phyloP scores from a whole-genome alignment of 768 basidiomycete genomes.

The Pleurotus sapidus region DNA sequence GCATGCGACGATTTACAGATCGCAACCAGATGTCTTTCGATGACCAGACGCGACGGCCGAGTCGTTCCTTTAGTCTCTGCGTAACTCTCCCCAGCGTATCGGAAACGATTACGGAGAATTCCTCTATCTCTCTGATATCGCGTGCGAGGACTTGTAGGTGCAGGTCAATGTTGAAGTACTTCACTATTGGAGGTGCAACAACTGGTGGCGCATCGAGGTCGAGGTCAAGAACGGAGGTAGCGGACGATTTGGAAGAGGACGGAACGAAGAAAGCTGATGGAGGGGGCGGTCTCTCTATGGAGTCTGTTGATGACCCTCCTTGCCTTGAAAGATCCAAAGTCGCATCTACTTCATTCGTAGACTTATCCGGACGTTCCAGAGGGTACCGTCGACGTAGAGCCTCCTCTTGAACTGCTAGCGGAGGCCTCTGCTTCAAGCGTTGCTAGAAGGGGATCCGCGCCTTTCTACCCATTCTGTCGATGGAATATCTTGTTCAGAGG shows the following conservation, averaged over 20 bases:
- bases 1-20: constrained; percentile 19
- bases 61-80: constrained; percentile 67
- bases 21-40: constrained; percentile 53
- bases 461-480: too few species aligned
- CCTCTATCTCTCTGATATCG: constrained; percentile 48
- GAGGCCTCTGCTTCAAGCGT: too few species aligned
- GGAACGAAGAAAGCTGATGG: constrained; percentile 2
- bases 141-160: constrained; percentile 57
- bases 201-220: constrained; percentile 28
- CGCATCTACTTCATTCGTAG: too few species aligned
- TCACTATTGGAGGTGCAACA: constrained; percentile 20
- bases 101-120: constrained; percentile 38
- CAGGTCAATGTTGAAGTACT: constrained; percentile 47
- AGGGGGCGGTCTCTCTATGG: not conserved
- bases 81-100: constrained; percentile 47
- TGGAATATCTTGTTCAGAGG: not conserved
- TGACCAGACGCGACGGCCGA: constrained; percentile 77
- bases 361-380: too few species aligned
- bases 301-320: not conserved
- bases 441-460: too few species aligned
- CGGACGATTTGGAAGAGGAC: constrained; percentile 2
- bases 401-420: too few species aligned
- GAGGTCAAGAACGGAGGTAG: constrained; percentile 29
- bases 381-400: too few species aligned
- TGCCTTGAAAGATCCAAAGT: too few species aligned